Conservation (phyloP, 495 filamentous ascomycete genomes). For the Barbatosphaeria neglecta region DNA sequence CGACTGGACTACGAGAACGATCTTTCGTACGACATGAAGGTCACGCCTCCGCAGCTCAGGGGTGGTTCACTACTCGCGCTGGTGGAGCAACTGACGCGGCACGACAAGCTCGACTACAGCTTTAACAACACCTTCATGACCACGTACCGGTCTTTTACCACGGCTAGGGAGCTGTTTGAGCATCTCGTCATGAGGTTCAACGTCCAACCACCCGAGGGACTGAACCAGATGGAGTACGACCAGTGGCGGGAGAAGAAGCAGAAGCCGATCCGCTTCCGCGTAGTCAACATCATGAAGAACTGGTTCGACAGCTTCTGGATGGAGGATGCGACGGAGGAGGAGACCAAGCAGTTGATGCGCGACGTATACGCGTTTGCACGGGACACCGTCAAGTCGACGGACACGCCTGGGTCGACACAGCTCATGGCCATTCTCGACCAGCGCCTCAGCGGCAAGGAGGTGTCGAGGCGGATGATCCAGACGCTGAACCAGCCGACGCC, state of each 20-base stretch:
- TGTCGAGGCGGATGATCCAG: constrained; percentile 74
- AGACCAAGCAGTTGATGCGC: constrained; percentile 71
- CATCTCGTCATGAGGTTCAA: constrained; percentile 82
- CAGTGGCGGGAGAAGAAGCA: constrained; percentile 90
- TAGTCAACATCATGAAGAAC: constrained; percentile 94
- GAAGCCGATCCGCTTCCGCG: constrained; percentile 84
- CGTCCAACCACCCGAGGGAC: constrained; percentile 81
- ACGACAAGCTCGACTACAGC: constrained; percentile 87
- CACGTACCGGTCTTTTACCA: constrained; percentile 91
- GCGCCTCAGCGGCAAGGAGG: constrained; percentile 74
- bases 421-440: constrained; percentile 80
- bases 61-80: constrained; percentile 81
- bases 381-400: constrained; percentile 81
- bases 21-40: constrained; percentile 76
- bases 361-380: constrained; percentile 84
- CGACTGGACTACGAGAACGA: constrained; percentile 84
- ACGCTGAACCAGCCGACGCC: constrained; percentile 71
- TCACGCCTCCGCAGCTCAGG: constrained; percentile 57
- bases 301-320: constrained; percentile 99
- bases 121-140: constrained; percentile 98
- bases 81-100: constrained; percentile 92
- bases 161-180: constrained; percentile 82
- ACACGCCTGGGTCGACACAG: constrained; percentile 73
- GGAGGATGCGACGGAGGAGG: constrained; percentile 69
- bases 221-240: constrained; percentile 65